These are phyloP conservation scores for Brasenia schreberi DNA, from an alignment of 164 flowering plant species.

Conservation along the genomic window DNA sequence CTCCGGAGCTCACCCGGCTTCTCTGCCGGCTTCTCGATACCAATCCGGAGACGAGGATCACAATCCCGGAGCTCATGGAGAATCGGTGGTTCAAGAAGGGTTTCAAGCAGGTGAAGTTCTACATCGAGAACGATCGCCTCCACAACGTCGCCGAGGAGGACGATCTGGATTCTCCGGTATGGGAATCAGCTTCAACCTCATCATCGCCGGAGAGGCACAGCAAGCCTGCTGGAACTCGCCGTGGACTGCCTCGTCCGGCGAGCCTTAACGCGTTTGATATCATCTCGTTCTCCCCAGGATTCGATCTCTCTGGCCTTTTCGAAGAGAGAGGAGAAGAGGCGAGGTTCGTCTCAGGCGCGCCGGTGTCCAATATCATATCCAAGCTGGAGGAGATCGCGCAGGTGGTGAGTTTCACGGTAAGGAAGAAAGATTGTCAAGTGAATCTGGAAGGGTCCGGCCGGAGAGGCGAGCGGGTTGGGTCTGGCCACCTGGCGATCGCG, in stretches of 20 bases:
- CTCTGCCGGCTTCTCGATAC: slow-evolving; percentile 15
- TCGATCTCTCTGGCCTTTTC: slow-evolving; percentile 16
- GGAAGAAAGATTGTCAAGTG: slow-evolving; percentile 57
- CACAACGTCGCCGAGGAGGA: slow-evolving; percentile 7
- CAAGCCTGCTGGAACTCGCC: not conserved
- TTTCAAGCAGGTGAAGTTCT: slow-evolving; percentile 15
- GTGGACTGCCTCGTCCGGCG: slow-evolving; percentile 15
- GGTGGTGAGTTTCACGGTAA: slow-evolving; percentile 64
- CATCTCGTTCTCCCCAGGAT: slow-evolving; percentile 17
- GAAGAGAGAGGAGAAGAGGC: slow-evolving; percentile 36
- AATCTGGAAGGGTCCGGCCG: too few relatives aligned
- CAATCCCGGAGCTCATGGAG: slow-evolving; percentile 17
- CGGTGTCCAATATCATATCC: slow-evolving; percentile 53
- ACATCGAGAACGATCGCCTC: slow-evolving; percentile 14
- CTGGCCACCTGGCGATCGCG: too few relatives aligned
- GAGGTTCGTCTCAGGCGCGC: slow-evolving; percentile 60
- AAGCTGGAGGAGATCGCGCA: slow-evolving; percentile 84
- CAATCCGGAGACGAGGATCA: slow-evolving; percentile 16
- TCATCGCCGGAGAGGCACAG: not conserved
- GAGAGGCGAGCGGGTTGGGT: too few relatives aligned
- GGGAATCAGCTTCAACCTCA: not conserved
- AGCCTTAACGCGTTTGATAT: slow-evolving; percentile 19
- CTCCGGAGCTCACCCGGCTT: slow-evolving; percentile 9
- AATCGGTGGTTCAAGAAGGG: slow-evolving; percentile 23
- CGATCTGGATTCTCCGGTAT: not conserved